Evolutionary conservation across 1,139 yeast genomes (phyloP), one percentile per base, ranked within the genome.

Genomic region (Nadsonia commutata): DNA sequence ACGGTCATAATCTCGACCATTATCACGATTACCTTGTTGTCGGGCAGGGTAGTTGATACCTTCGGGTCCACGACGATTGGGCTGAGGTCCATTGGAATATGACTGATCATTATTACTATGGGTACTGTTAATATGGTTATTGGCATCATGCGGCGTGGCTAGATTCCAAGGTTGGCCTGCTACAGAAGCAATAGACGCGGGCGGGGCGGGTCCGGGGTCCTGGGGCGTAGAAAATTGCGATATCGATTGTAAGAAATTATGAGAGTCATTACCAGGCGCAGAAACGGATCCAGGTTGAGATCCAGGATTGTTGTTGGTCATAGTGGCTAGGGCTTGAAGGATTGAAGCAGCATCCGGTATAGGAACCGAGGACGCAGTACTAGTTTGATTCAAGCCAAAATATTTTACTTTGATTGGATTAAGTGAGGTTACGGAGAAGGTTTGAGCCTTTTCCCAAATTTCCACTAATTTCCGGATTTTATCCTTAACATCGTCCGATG

Each of bases 391-490:
- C 9, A 11, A 9, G 16, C 33, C 13, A 27, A 27, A 27, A 27
- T 27, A 27, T 27, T 27, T 27, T 13, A 13, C n/a, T 27, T 27
- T 27, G n/a, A 27, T 27, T 4, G 33, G 33, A 44, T 70, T 63
- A 48, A 88, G 66, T 36, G 71, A 65, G 39, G 70, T 69, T 38
- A 72, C 71, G 44, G 71, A 68, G 62, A 90, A 90, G 16, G 95
- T 81, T 42, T 76, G 78, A 31, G 90, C 82, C 52, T 85, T 76
- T 55, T 78, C 85, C 98, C 98, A 90, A 55, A 90, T 88, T 51
- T 84, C 95, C 52, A 90, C 74, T 54, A 90, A 71, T 63, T 86
- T 88, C 56, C 77, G 70, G 52, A 86, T 76, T 62, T 86, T 90
- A 47, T 76, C 84, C 57, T 68, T 68, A 52, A 45, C 43, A 17